Evolutionary conservation across 129 eudicot genomes (phyloP).

Genomic region (Artemisia argyi): DNA sequence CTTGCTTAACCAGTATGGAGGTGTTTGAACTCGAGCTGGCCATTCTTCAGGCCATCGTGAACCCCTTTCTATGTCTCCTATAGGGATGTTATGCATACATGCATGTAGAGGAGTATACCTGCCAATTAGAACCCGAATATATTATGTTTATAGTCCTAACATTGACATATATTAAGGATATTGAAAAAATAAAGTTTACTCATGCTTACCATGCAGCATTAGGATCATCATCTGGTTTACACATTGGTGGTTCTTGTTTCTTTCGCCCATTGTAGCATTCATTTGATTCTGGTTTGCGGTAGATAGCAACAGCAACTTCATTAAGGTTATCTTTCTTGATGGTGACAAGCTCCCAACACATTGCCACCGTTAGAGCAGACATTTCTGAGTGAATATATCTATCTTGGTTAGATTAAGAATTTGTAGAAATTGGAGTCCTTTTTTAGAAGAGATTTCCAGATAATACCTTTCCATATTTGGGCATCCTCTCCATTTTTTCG

Average conservation of each 20-base stretch:
- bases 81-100: conserved; percentile 74
- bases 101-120: conserved; percentile 84
- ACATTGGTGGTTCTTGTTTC: conserved; percentile 65
- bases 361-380: conserved; percentile 66
- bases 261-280: conserved; percentile 75
- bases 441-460: background rate
- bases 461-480: conserved; percentile 72
- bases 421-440: background rate
- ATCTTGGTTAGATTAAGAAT: conserved; percentile 3
- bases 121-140: conserved; percentile 17
- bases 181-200: background rate
- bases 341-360: conserved; percentile 92
- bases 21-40: conserved; percentile 54
- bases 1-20: conserved; percentile 78
- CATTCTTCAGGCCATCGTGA: conserved; percentile 77
- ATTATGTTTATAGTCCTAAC: background rate
- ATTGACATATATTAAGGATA: background rate
- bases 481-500: conserved; percentile 79
- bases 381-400: conserved; percentile 46
- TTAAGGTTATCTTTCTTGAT: conserved; percentile 69
- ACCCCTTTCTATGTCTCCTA: conserved; percentile 59
- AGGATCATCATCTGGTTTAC: conserved; percentile 82
- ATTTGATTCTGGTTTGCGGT: conserved; percentile 74
- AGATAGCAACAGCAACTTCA: conserved; percentile 69
- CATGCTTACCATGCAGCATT: conserved; percentile 80